Conservation (phyloP, 2,329 filamentous ascomycete genomes). For the Colletotrichum simmondsii region DNA sequence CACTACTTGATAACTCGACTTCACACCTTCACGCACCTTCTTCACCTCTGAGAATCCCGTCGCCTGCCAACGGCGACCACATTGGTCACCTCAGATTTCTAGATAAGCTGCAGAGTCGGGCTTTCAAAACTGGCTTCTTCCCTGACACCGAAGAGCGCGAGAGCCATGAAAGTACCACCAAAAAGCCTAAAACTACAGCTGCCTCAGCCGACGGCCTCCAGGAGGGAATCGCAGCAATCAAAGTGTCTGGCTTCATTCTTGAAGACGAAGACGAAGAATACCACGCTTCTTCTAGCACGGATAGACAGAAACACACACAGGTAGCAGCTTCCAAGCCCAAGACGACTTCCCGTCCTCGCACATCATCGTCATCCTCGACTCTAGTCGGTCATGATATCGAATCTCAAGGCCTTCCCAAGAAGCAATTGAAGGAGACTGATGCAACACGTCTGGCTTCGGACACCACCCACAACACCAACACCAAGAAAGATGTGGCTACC, state of each 20-base stretch:
- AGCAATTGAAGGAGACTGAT: too few relatives aligned
- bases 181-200: neutral
- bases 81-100: neutral
- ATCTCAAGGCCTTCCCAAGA: neutral
- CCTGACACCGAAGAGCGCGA: neutral
- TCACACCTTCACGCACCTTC: neutral
- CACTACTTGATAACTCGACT: neutral
- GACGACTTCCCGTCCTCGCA: neutral
- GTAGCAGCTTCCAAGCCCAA: neutral
- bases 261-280: slow-evolving; percentile 5
- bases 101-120: neutral
- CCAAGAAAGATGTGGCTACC: neutral
- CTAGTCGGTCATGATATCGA: neutral
- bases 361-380: neutral
- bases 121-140: neutral
- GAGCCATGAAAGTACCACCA: neutral
- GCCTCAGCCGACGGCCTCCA: too few relatives aligned
- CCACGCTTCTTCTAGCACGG: too few relatives aligned
- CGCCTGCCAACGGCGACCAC: neutral
- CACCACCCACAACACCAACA: neutral
- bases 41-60: neutral
- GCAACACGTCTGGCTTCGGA: neutral
- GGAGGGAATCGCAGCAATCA: neutral
- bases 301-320: neutral
- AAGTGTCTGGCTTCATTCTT: slow-evolving; percentile 8